Base-by-base conservation (phyloP, 129 eudicot species). In the Artemisia argyi region DNA sequence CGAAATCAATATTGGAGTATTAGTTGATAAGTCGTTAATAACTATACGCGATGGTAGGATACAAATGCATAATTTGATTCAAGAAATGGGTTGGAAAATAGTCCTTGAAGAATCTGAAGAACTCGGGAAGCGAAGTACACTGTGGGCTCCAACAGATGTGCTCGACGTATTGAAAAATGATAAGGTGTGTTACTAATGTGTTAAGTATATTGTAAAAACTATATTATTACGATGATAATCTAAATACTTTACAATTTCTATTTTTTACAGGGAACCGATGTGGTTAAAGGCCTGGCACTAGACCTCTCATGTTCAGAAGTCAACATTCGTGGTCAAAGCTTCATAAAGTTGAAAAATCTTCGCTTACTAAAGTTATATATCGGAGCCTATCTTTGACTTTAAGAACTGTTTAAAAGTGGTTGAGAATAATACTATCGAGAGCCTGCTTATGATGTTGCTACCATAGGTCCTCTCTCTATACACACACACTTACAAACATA, bases 61-160 rank as follows among this genome's bases (percentile, higher is more conserved):
- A 78, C 72, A 83, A 75, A 89, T 89, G 87, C 96, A 89, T 68
- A 87, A 85, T 73, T 83, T 79, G 73, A 66, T 85, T 48, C 81
- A 79, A 65, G 87, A 89, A 65, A 89, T 85, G 91, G 96, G 91
- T 16, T 76, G 83, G 77, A 76, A 89, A 53, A 85, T 89, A 68
- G 76, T 89, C 47, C 62, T 52, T 61, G 89, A 85, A 74, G 78
- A 78, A 68, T 64, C 68, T 71, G 68, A 47, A 67, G 84, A 81
- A 66, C 75, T 69, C 15, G 91, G 81, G 42, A 83, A 69, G 47
- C 85, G 87, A 57, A 85, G 87, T 66, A 85, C 91, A 79, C 60
- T 89, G 55, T 85, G 96, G 96, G 66, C 67, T 68, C 79, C 67
- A 32, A 70, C 14, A 18, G 89, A 85, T 48, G 78, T 79, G 16